Base-by-base conservation (phyloP, 2,329 filamentous ascomycete species). In the Aspergillus puulaauensis region DNA sequence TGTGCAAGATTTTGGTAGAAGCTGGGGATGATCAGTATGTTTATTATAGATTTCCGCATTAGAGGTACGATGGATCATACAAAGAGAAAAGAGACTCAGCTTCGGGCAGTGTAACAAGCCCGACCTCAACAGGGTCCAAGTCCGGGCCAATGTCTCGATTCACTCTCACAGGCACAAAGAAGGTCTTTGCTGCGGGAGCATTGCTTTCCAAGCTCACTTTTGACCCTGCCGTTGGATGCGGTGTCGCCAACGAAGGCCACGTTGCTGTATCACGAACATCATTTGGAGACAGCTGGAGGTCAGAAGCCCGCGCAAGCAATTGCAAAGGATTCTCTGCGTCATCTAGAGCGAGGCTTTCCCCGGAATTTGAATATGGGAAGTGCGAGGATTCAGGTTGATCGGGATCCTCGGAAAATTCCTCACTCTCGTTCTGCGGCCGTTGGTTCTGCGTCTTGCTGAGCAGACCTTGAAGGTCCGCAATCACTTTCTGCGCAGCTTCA, bases 281-380 rank as follows among this genome's bases (percentile, higher is more conserved):
- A 56, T 61, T 69, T 17, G 73, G 80, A 23, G 80, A 82, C n/a
- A 84, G 77, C 57, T 84, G 83, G 40, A 89, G 79, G 71, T 90
- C 87, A 0, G 89, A 91, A 1, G 88, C 89, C 33, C 88, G 82
- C 3, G 89, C 89, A 35, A 91, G 83, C 15, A 91, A 76, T 70
- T 91, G 88, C 5, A 91, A 75, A 0, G 88, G 88, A 60, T 91
- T 91, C 67, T 91, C 88, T 3, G 88, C 88, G 69, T 90, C 89
- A 64, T 91, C 88, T 24, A 89, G 77, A 12, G 85, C 81, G 33
- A 89, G 79, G 49, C 77, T 82, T 54, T 86, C 83, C 39, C 82
- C 78, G 15, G 68, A 67, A 33, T 68, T 68, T 12, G 60, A 58
- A 35, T 67, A 7, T 57, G 64, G 8, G 68, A 69, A 64, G 14